These are phyloP conservation scores for Lentithecium fluviatile DNA, from an alignment of 495 filamentous ascomycete species.

Conservation along the genomic window DNA sequence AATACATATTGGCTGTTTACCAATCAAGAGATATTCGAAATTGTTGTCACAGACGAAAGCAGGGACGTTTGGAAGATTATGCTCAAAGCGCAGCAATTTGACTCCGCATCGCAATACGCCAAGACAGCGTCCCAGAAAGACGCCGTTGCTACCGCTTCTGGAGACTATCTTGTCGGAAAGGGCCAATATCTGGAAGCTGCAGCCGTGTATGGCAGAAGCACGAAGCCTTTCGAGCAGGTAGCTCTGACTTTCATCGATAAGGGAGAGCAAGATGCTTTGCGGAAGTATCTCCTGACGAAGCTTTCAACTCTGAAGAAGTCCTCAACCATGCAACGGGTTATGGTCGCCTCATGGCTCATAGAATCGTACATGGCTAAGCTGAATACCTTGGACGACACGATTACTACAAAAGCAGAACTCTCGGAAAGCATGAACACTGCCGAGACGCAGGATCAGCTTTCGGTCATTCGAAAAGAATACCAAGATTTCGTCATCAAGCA, in stretches of 20 bases:
- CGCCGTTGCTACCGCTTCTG: slow-evolving; percentile 82
- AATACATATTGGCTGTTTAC: slow-evolving; percentile 98
- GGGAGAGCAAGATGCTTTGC: slow-evolving; percentile 83
- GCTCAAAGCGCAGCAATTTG: slow-evolving; percentile 79
- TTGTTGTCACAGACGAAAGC: slow-evolving; percentile 85
- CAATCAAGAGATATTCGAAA: slow-evolving; percentile 82
- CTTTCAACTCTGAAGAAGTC: slow-evolving; percentile 78
- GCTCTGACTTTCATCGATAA: slow-evolving; percentile 86
- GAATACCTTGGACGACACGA: slow-evolving; percentile 89
- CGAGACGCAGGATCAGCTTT: slow-evolving; percentile 71
- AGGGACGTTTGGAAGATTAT: slow-evolving; percentile 93
- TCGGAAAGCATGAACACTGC: slow-evolving; percentile 65
- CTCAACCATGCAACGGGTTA: slow-evolving; percentile 83
- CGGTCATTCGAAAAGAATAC: slow-evolving; percentile 68
- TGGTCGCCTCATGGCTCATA: slow-evolving; percentile 93
- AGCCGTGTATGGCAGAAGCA: slow-evolving; percentile 87
- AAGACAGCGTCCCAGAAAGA: slow-evolving; percentile 72
- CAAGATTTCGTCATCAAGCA: slow-evolving; percentile 83
- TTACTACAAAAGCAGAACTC: slow-evolving; percentile 84
- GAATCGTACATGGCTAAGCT: slow-evolving; percentile 97
- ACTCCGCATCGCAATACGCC: slow-evolving; percentile 80
- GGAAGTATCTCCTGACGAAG: slow-evolving; percentile 86
- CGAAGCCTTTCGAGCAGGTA: slow-evolving; percentile 92
- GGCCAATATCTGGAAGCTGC: slow-evolving; percentile 83
- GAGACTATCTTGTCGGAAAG: slow-evolving; percentile 78